Evolutionary conservation across 1,139 yeast genomes (phyloP), one percentile per base, ranked within the genome.

Genomic region (Saccharomyces hybrid): DNA sequence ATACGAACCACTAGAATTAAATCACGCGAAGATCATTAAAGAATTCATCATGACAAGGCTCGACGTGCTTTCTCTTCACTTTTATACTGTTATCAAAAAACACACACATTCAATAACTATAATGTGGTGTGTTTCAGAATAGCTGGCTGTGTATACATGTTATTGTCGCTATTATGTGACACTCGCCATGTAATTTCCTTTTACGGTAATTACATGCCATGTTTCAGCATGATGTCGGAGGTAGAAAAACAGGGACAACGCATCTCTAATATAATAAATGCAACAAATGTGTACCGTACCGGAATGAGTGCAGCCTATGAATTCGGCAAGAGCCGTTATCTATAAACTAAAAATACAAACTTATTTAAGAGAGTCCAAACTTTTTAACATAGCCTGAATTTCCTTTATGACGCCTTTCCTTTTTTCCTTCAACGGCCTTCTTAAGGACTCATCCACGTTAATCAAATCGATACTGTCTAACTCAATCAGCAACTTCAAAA

Each of bases 401-500:
- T 76, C 73, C 62, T 78, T 81, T 60, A 86, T 82, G 9, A 79
- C 78, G 55, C 75, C 77, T 66, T 81, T 84, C 62, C 95, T 77
- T 63, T 77, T 76, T 48, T 74, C 75, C 62, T 88, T 79, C 60
- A 86, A 73, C 5, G 75, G 73, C 0, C 73, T 77, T 62, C 80
- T 79, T 48, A 61, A 57, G 34, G 64, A 70, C n/a, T 60, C 60
- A 27, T 59, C 78, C 69, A 67, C 71, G 59, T 62, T 65, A 0
- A 79, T 77, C 25, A 73, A 61, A 55, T 86, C 89, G 46, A 86
- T 75, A 2, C 79, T 83, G 62, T 86, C 95, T 57, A 86, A 73
- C 57, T 78, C 80, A 76, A 86, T 76, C 61, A 85, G 70, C 60
- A 84, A 78, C 65, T 86, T 85, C 67, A 86, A 73, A 52, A 86